A percentile compares a stretch with the other conserved stretches of the same genome.
Evolutionary conservation across 2,329 filamentous ascomycete species (phyloP).

Genomic region (Diplodia scrobiculata): DNA sequence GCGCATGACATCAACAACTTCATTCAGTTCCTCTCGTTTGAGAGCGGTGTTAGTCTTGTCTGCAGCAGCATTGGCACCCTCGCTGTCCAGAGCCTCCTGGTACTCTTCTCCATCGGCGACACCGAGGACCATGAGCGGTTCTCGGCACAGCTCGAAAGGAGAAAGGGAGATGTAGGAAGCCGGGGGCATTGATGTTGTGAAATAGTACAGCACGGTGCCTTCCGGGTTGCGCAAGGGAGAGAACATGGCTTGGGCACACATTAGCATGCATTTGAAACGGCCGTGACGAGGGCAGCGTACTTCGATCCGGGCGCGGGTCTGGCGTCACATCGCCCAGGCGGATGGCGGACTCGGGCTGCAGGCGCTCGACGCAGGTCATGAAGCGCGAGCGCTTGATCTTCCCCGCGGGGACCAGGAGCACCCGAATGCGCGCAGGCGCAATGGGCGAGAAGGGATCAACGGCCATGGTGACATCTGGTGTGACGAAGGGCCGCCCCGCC

Average conservation of each 20-base stretch:
- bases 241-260: conserved; percentile 72
- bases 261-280: conserved; percentile 31
- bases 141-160: conserved; percentile 87
- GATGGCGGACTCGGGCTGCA: conserved; percentile 78
- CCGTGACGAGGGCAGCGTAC: conserved; percentile 55
- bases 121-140: conserved; percentile 80
- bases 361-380: conserved; percentile 71
- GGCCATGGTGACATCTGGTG: conserved; percentile 68
- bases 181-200: conserved; percentile 78
- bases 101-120: conserved; percentile 77
- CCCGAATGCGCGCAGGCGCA: conserved; percentile 87
- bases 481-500: not conserved
- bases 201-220: conserved; percentile 84
- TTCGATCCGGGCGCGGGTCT: conserved; percentile 81
- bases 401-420: conserved; percentile 82
- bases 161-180: conserved; percentile 76
- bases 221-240: conserved; percentile 84
- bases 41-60: conserved; percentile 32
- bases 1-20: conserved; percentile 70
- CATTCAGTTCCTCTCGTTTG: conserved; percentile 44
- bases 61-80: conserved; percentile 33
- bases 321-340: conserved; percentile 83
- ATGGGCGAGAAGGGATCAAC: conserved; percentile 87
- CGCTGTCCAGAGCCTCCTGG: conserved; percentile 55
- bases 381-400: conserved; percentile 83